These are phyloP conservation scores for Leccinum olivaceoglutinosum DNA, from an alignment of 1,284 basidiomycete species.

Conservation along the genomic window DNA sequence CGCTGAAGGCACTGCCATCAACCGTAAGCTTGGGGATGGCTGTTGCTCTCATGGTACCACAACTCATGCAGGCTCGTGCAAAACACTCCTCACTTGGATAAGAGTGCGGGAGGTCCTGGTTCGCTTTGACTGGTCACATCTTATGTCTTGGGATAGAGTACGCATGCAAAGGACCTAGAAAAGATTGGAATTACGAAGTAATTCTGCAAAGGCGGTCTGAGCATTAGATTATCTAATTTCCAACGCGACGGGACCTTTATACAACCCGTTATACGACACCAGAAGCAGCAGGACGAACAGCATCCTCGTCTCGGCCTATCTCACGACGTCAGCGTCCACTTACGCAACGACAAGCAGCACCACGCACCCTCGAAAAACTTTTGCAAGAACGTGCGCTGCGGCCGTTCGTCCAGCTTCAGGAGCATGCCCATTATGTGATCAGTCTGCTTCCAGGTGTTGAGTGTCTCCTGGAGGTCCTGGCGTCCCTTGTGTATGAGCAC, in stretches of 20 bases:
- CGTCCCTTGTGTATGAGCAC: constrained; percentile 83
- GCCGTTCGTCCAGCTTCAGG: constrained; percentile 44
- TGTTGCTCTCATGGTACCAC: constrained; percentile 15
- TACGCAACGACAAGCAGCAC: background rate
- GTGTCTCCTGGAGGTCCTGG: constrained; percentile 90
- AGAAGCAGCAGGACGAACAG: constrained; percentile 46
- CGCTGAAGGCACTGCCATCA: no score
- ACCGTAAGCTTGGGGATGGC: no score
- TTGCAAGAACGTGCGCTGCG: constrained; percentile 70
- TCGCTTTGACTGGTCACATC: no score
- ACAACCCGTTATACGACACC: constrained; percentile 30
- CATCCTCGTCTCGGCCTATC: constrained; percentile 53
- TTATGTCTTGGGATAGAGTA: no score
- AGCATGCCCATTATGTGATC: constrained; percentile 71
- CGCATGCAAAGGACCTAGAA: no score
- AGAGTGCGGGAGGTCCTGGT: no score
- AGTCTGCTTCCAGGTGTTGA: constrained; percentile 91
- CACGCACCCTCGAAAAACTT: constrained; percentile 79
- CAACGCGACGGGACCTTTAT: background rate
- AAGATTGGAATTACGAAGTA: no score
- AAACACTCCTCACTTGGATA: constrained; percentile 50
- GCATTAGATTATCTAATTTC: constrained; percentile 9
- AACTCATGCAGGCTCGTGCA: constrained; percentile 57
- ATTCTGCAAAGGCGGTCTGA: constrained; percentile 2
- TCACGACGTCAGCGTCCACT: constrained; percentile 2